phyloP scores from a whole-genome alignment of 352 stramenopile species.

The Pythium apleroticum region DNA sequence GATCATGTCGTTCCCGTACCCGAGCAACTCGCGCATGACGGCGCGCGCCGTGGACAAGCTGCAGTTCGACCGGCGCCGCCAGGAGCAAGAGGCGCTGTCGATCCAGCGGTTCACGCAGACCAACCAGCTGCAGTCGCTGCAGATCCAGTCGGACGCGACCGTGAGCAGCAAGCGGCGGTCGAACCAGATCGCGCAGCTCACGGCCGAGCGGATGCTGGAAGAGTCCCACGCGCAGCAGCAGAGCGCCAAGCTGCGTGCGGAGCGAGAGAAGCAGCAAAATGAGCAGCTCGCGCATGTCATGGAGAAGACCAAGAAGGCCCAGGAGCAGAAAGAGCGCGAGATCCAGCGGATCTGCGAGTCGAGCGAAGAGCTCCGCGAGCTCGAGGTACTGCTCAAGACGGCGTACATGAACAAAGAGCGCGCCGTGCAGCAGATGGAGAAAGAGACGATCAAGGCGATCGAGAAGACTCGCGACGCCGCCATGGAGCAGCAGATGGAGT shows the following conservation, averaged over 20 bases:
- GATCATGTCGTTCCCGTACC: constrained; percentile 61
- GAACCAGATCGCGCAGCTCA: constrained; percentile 66
- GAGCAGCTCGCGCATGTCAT: constrained; percentile 71
- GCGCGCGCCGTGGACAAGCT: constrained; percentile 63
- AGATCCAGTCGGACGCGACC: constrained; percentile 66
- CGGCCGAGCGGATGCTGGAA: constrained; percentile 68
- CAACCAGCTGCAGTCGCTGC: constrained; percentile 59
- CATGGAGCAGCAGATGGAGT: constrained; percentile 94
- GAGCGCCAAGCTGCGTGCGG: constrained; percentile 24
- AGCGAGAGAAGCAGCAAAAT: constrained; percentile 65
- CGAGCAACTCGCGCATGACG: constrained; percentile 56
- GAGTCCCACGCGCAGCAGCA: constrained; percentile 36
- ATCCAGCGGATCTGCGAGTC: constrained; percentile 90
- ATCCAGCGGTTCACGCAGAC: constrained; percentile 51
- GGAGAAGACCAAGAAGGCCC: constrained; percentile 51
- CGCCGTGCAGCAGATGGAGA: constrained; percentile 87
- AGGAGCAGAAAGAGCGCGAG: constrained; percentile 82
- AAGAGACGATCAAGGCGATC: constrained; percentile 67
- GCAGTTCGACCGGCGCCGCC: constrained; percentile 53
- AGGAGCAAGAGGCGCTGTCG: constrained; percentile 57
- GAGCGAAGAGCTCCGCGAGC: constrained; percentile 88
- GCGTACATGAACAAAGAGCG: constrained; percentile 94
- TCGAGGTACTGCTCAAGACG: constrained; percentile 89
- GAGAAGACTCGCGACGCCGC: constrained; percentile 76
- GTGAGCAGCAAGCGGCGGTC: constrained; percentile 44